Evolutionary conservation across 2,329 filamentous ascomycete species (phyloP).

Genomic region (Ophiosphaerella korrae): DNA sequence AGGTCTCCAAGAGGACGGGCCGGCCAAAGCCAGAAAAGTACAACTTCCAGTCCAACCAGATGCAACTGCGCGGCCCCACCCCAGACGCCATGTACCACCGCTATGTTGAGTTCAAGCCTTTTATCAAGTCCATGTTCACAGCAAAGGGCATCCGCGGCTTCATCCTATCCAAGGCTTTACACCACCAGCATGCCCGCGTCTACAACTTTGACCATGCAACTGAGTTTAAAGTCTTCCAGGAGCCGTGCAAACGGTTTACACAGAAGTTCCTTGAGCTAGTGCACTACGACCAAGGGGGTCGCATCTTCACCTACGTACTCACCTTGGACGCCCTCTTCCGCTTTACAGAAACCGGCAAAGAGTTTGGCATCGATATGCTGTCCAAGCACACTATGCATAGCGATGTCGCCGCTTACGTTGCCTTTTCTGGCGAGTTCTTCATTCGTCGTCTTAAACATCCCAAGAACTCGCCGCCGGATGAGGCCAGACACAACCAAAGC

Average conservation of each 20-base stretch:
- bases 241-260: constrained; percentile 72
- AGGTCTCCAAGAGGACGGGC: constrained; percentile 48
- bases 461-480: constrained; percentile 43
- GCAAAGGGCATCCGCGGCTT: constrained; percentile 76
- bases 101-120: constrained; percentile 90
- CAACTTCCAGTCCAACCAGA: constrained; percentile 91
- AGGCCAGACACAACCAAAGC: constrained; percentile 45
- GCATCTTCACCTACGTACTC: constrained; percentile 90
- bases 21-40: constrained; percentile 67
- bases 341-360: constrained; percentile 94
- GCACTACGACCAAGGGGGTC: constrained; percentile 83
- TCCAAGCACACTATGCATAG: constrained; percentile 98
- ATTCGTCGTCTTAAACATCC: constrained; percentile 69
- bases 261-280: constrained; percentile 83
- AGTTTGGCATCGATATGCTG: constrained; percentile 90
- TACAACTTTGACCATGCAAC: constrained; percentile 87
- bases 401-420: constrained; percentile 87
- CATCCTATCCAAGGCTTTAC: constrained; percentile 81
- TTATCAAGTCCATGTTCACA: constrained; percentile 88
- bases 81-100: constrained; percentile 83
- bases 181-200: constrained; percentile 85
- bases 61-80: constrained; percentile 84
- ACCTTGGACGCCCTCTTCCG: constrained; percentile 85
- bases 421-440: constrained; percentile 92
- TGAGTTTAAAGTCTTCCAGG: constrained; percentile 69